Evolutionary conservation across 2,329 filamentous ascomycete species (phyloP).

Genomic region (Cladosporium velox): DNA sequence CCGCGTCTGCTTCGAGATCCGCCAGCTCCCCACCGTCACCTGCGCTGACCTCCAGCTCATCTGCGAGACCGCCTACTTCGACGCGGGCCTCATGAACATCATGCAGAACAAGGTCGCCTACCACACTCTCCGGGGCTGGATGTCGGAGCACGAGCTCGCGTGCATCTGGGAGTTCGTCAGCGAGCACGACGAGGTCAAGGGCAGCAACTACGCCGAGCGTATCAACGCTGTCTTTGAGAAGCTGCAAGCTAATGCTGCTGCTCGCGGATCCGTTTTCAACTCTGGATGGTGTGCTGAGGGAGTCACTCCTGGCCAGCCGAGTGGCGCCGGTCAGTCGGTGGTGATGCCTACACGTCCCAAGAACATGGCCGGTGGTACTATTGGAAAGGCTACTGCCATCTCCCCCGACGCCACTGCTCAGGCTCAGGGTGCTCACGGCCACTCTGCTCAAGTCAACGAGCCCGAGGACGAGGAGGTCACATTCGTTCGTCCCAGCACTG

Average conservation of each 20-base stretch:
- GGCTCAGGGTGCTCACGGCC: not conserved
- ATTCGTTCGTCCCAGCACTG: not conserved
- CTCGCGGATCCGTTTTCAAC: not conserved
- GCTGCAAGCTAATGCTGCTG: not conserved
- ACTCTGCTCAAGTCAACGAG: not conserved
- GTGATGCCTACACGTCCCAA: not conserved
- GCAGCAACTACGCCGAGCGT: not conserved
- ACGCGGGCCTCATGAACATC: slow-evolving; percentile 21
- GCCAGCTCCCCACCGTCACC: not conserved
- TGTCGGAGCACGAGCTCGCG: not conserved
- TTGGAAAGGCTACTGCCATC: not conserved
- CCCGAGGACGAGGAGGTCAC: not conserved
- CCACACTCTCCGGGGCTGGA: slow-evolving; percentile 14
- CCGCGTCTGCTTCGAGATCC: slow-evolving; percentile 21
- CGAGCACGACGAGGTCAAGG: not conserved
- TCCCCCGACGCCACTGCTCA: not conserved
- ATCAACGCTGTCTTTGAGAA: not conserved
- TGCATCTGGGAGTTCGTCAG: not conserved
- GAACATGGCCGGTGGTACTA: not conserved
- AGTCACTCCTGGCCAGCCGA: not conserved
- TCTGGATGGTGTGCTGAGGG: not conserved
- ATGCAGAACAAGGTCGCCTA: slow-evolving; percentile 21
- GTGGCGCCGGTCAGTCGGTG: not conserved
- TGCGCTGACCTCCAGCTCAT: slow-evolving; percentile 22
- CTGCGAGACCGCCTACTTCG: slow-evolving; percentile 18